These are phyloP conservation scores for Licmophora abbreviata DNA, from an alignment of 108 stramenopile species.

Conservation along the genomic window DNA sequence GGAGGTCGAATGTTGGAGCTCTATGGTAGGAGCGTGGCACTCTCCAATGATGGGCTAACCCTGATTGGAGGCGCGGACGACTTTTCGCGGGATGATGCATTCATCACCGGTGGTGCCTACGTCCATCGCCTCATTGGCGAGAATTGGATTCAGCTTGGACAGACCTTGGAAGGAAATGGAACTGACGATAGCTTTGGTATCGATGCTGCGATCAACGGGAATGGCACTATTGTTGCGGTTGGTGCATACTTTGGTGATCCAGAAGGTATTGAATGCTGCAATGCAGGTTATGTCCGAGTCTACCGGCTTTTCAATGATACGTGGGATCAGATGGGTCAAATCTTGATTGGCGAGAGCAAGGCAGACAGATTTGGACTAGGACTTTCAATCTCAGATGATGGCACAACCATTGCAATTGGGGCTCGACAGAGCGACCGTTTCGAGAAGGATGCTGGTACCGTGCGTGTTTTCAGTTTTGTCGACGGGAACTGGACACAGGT, in stretches of 20 bases:
- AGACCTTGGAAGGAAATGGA: too few species aligned
- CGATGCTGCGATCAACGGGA: neutral
- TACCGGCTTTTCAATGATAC: neutral
- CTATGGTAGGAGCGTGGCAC: too few species aligned
- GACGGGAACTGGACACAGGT: slow-evolving; percentile 5
- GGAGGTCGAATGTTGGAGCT: too few species aligned
- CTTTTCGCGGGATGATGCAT: too few species aligned
- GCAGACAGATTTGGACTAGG: slow-evolving; percentile 6
- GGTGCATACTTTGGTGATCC: neutral
- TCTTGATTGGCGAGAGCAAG: slow-evolving; percentile 6
- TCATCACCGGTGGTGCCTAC: too few species aligned
- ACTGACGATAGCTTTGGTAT: neutral
- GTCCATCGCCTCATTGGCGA: too few species aligned
- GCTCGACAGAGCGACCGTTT: neutral
- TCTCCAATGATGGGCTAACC: too few species aligned
- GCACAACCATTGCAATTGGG: slow-evolving; percentile 10
- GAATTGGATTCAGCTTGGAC: neutral
- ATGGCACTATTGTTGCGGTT: slow-evolving; percentile 5
- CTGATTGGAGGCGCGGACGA: too few species aligned
- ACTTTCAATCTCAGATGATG: slow-evolving; percentile 15
- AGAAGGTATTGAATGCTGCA: neutral
- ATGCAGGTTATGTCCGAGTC: slow-evolving; percentile 8
- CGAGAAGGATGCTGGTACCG: neutral
- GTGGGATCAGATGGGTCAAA: neutral
- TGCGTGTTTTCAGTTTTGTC: neutral